Evolutionary conservation across 1,139 yeast genomes (phyloP).

Genomic region (Hansenula anomala): DNA sequence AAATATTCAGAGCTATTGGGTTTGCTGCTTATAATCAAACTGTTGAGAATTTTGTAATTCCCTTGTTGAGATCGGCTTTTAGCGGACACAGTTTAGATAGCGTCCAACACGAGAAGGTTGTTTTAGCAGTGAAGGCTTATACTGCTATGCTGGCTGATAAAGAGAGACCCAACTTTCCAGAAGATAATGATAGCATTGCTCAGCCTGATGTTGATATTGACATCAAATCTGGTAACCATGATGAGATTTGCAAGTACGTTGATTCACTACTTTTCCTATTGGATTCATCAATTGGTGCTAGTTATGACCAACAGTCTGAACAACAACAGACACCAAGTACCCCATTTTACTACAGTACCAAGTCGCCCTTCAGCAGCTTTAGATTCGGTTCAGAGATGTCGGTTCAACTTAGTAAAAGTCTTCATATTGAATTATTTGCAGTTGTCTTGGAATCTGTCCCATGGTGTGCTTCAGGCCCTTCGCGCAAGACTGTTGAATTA

Average conservation of each 20-base stretch:
- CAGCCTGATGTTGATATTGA: conserved; percentile 26
- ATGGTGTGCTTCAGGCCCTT: conserved; percentile 51
- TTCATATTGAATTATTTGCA: conserved; percentile 61
- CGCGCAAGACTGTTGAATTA: conserved; percentile 63
- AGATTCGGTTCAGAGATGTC: conserved; percentile 48
- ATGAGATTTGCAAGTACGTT: conserved; percentile 66
- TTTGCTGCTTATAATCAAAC: conserved; percentile 74
- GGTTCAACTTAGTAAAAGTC: conserved; percentile 19
- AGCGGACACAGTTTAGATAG: conserved; percentile 56
- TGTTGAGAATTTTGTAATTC: conserved; percentile 70
- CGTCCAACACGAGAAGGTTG: conserved; percentile 63
- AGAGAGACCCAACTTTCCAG: conserved; percentile 72
- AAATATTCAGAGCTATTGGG: conserved; percentile 71
- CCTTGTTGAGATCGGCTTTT: conserved; percentile 47
- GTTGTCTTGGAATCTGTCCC: conserved; percentile 67
- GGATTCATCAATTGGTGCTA: conserved; percentile 57
- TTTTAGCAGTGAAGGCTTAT: conserved; percentile 68
- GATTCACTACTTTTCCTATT: conserved; percentile 53
- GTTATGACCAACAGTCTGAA: conserved; percentile 23
- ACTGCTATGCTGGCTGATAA: conserved; percentile 63
- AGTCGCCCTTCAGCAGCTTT: conserved; percentile 35
- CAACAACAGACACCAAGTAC: conserved; percentile 25
- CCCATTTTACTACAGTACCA: conserved; percentile 33
- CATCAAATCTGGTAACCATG: conserved; percentile 53
- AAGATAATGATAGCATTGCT: conserved; percentile 44